These are phyloP conservation scores for Botryosphaeria dothidea DNA, from an alignment of 2,329 filamentous ascomycete genomes.

Conservation along the genomic window DNA sequence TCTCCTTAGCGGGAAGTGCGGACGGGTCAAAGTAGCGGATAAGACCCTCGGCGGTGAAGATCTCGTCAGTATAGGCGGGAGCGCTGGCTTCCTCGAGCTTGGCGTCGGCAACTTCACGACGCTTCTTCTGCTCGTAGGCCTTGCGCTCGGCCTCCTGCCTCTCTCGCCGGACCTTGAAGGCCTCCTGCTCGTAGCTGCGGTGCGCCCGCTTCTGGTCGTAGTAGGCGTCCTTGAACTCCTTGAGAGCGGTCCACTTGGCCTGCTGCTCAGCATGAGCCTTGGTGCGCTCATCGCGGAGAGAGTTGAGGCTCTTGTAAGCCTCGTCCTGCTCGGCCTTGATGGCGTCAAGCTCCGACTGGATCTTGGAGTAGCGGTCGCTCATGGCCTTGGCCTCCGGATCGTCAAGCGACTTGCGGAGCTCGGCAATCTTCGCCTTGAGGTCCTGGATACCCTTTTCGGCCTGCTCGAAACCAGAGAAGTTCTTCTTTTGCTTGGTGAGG, in stretches of 20 bases:
- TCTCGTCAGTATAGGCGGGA: constrained; percentile 90
- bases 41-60: constrained; percentile 81
- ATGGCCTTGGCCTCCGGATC: constrained; percentile 89
- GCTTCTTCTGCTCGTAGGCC: constrained; percentile 68
- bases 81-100: constrained; percentile 79
- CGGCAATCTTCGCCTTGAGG: constrained; percentile 81
- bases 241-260: constrained; percentile 78
- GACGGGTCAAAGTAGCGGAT: constrained; percentile 90
- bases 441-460: constrained; percentile 88
- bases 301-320: constrained; percentile 83
- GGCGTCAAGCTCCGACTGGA: constrained; percentile 83
- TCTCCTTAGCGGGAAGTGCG: constrained; percentile 64
- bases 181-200: constrained; percentile 80
- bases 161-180: constrained; percentile 73
- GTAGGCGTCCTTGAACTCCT: constrained; percentile 87
- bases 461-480: constrained; percentile 81
- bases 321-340: constrained; percentile 93
- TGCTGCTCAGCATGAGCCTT: constrained; percentile 84
- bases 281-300: constrained; percentile 80
- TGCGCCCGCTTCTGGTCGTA: constrained; percentile 80
- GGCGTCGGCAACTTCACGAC: constrained; percentile 73
- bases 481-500: constrained; percentile 87
- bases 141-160: constrained; percentile 80
- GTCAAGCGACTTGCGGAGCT: constrained; percentile 84
- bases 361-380: constrained; percentile 79